Evolutionary conservation across 164 flowering plant genomes (phyloP), one percentile per base, ranked within the genome.

Genomic region (Saururus chinensis): DNA sequence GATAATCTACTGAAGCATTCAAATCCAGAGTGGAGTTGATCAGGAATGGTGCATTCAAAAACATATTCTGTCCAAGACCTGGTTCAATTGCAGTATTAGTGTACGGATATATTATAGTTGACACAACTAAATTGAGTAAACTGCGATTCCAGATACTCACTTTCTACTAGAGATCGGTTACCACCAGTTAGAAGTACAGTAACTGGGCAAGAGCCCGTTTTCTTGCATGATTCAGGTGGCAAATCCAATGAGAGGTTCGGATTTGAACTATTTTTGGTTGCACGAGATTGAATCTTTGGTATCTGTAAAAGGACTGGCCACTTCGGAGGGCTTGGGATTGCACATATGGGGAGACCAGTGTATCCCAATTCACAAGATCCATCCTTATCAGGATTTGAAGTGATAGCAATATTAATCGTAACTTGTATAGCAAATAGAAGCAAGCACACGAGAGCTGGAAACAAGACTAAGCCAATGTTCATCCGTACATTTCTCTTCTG

Each of bases 281-380:
- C 96, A 64, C 98, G 95, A 68, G 64, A 74, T 20, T 80, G 62
- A 14, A 83, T 82, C 42, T 68, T 66, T 1, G 99, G 97, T 53
- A 93, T 23, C 68, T 88, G 96, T 48, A 93, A 73, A 66, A 93
- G 42, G 13, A 92, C 84, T 53, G 99, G 92, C 96, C 96, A 95
- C 70, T 77, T 64, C 1, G 78, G 88, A 42, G 97, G 96, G 45
- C 64, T 73, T 26, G 81, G 79, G 68, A 87, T 76, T 35, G 91
- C 75, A 65, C 98, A 89, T 55, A 30, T 64, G 23, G n/a, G 62
- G 4, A 51, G 14, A 9, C 30, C 57, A 24, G 1, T 22, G 4
- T 10, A 13, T 65, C 49, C 83, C 26, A 52, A 93, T 96, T 76
- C 96, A 42, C 49, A 42, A 10, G 49, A 91, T 9, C 56, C 79